phyloP scores from a whole-genome alignment of 164 flowering plant species.

The Stephania cephalantha region DNA sequence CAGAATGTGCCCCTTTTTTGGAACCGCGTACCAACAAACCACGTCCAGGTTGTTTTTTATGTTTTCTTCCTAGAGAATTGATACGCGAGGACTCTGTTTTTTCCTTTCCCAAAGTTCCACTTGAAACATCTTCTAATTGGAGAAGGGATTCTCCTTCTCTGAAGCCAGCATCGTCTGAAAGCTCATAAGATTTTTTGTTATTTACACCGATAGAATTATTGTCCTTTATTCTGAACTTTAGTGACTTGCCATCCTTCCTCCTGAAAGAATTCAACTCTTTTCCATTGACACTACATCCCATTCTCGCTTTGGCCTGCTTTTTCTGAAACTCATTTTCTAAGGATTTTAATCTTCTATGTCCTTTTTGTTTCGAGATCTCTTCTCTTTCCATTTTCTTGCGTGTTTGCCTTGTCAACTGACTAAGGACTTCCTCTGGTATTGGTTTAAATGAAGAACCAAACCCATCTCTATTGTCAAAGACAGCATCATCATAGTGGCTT shows the following conservation, averaged over 20 bases:
- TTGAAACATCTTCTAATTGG: slow-evolving; percentile 10
- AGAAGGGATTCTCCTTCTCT: slow-evolving; percentile 13
- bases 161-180: slow-evolving; percentile 14
- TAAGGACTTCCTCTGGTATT: slow-evolving; percentile 52
- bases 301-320: slow-evolving; percentile 28
- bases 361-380: slow-evolving; percentile 39
- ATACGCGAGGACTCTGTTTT: slow-evolving; percentile 17
- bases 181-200: slow-evolving; percentile 13
- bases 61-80: slow-evolving; percentile 41
- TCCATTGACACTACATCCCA: slow-evolving; percentile 32
- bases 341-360: slow-evolving; percentile 20
- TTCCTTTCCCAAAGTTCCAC: slow-evolving; percentile 9
- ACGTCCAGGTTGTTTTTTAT: slow-evolving; percentile 54
- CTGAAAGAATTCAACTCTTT: slow-evolving; percentile 33
- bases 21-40: slow-evolving; percentile 73
- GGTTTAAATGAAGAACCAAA: slow-evolving; percentile 39
- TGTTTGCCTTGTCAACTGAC: slow-evolving; percentile 71
- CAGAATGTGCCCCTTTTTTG: slow-evolving; percentile 40
- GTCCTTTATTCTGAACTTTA: slow-evolving; percentile 29
- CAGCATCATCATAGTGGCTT: slow-evolving; percentile 38
- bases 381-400: slow-evolving; percentile 59
- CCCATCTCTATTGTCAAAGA: slow-evolving; percentile 17
- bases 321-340: slow-evolving; percentile 19
- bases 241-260: slow-evolving; percentile 34
- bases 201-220: slow-evolving; percentile 14